Evolutionary conservation across 495 filamentous ascomycete genomes (phyloP), one percentile per base, ranked within the genome.

Genomic region (Hyaloscypha variabilis): DNA sequence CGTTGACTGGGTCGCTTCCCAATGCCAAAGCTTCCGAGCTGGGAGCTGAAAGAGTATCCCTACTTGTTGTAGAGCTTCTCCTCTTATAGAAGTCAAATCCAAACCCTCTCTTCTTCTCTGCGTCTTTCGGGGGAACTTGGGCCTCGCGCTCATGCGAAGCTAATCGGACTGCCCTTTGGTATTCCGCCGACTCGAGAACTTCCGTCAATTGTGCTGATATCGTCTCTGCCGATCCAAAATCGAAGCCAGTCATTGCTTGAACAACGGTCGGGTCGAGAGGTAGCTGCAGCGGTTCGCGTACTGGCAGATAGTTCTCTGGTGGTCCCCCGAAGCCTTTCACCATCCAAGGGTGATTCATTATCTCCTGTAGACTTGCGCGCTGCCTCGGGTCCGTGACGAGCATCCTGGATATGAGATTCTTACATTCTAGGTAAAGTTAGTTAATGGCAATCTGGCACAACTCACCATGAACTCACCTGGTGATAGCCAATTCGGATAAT

Each of bases 301-400:
- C 76, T 14, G 94, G 92, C 1, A 99, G 83, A 65, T 90, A 90
- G 69, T 97, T 99, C 55, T 99, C 95, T 21, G 94, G 94, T 42
- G 93, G 87, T 5, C 82, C 82, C 67, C 81, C 87, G 75, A 93
- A 97, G 23, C 94, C 93, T 77, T 99, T 99, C 55, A 90, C 90
- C 83, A 98, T 93, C 95, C 95, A 99, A 4, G 95, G 92, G 73
- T 99, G 96, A 69, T 85, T 91, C 87, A 98, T 91, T 68, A 99
- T 97, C 76, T 99, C 95, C 56, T 85, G 79, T 72, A 99, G 85
- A 59, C 85, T 93, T 25, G 94, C 92, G 64, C 95, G 86, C 71
- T 97, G 87, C 73, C 81, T 88, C 25, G 96, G 96, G 71, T 98
- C 94, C 10, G 95, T 98, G 17, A 97, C 94, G 59, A 99, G 83